A percentile compares a stretch with the other conserved stretches of the same genome.
phyloP scores from a whole-genome alignment of 1,139 yeast genomes.

The Zygoascus hellenicus region DNA sequence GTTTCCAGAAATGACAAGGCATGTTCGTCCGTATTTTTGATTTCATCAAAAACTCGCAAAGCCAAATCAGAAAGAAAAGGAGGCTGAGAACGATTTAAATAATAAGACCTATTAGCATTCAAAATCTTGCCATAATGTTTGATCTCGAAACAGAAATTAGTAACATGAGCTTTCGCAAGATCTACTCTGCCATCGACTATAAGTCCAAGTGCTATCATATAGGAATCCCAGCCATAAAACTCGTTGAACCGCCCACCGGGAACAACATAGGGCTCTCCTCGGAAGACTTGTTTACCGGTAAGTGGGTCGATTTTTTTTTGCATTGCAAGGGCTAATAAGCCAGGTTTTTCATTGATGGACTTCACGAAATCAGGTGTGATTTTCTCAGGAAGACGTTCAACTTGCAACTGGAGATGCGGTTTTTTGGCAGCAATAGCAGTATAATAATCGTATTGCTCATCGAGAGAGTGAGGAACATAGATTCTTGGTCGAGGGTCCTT shows the following conservation, averaged over 20 bases:
- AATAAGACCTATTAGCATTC: slow-evolving; percentile 92
- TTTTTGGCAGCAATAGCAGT: slow-evolving; percentile 45
- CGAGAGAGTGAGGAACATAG: slow-evolving; percentile 66
- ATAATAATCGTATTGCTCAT: slow-evolving; percentile 71
- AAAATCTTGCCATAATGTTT: slow-evolving; percentile 85
- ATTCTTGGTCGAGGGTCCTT: slow-evolving; percentile 60
- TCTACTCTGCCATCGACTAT: slow-evolving; percentile 59
- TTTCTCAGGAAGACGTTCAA: slow-evolving; percentile 56
- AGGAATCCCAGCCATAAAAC: slow-evolving; percentile 97
- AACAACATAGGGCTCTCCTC: slow-evolving; percentile 82
- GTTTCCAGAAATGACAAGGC: slow-evolving; percentile 52
- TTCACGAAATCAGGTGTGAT: slow-evolving; percentile 67
- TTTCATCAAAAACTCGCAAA: slow-evolving; percentile 57
- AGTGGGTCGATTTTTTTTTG: slow-evolving; percentile 45
- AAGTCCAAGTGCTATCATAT: slow-evolving; percentile 84
- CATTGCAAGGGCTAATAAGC: slow-evolving; percentile 77
- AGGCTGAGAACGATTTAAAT: slow-evolving; percentile 89
- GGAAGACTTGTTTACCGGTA: slow-evolving; percentile 44
- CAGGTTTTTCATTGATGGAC: slow-evolving; percentile 78
- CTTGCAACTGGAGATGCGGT: slow-evolving; percentile 63
- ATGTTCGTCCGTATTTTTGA: slow-evolving; percentile 32
- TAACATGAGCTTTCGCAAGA: slow-evolving; percentile 86
- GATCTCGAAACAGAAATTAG: slow-evolving; percentile 86
- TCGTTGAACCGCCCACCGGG: slow-evolving; percentile 98
- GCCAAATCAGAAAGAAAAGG: slow-evolving; percentile 98